Percentiles rank a stretch among this genome's conserved stretches.
These are phyloP conservation scores for Stephanodiscus triporus DNA, from an alignment of 108 stramenopile species.

Conservation along the genomic window DNA sequence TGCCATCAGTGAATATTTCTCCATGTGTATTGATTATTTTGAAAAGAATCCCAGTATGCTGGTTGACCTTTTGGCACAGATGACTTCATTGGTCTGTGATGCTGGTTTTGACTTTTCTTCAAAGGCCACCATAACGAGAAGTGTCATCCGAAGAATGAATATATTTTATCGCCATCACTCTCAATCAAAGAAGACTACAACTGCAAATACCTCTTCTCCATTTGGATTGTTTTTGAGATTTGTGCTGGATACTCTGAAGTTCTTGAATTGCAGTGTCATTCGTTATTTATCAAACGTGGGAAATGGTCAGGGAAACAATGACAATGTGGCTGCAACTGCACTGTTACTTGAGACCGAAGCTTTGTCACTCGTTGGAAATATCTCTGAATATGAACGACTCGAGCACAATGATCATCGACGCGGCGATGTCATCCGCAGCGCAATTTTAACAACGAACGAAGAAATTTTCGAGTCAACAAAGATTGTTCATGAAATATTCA, in stretches of 20 bases:
- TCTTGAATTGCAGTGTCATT: slow-evolving; percentile 19
- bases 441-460: neutral
- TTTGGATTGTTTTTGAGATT: slow-evolving; percentile 23
- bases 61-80: neutral
- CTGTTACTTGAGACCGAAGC: slow-evolving; percentile 39
- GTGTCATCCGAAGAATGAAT: slow-evolving; percentile 36
- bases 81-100: neutral
- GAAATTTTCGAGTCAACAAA: neutral
- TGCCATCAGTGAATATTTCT: slow-evolving; percentile 32
- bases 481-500: slow-evolving; percentile 13
- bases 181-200: slow-evolving; percentile 17
- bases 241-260: slow-evolving; percentile 6
- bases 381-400: slow-evolving; percentile 1
- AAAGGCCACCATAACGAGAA: slow-evolving; percentile 21
- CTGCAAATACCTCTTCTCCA: neutral
- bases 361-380: slow-evolving; percentile 29
- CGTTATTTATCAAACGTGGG: slow-evolving; percentile 9
- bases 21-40: slow-evolving; percentile 35
- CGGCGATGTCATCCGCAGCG: no score
- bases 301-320: neutral
- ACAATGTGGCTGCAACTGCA: slow-evolving; percentile 4
- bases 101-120: slow-evolving; percentile 5
- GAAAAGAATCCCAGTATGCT: slow-evolving; percentile 28
- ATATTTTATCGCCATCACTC: slow-evolving; percentile 27
- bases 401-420: neutral